Evolutionary conservation across 2,329 filamentous ascomycete species (phyloP).

Genomic region (Venturia nashicola): DNA sequence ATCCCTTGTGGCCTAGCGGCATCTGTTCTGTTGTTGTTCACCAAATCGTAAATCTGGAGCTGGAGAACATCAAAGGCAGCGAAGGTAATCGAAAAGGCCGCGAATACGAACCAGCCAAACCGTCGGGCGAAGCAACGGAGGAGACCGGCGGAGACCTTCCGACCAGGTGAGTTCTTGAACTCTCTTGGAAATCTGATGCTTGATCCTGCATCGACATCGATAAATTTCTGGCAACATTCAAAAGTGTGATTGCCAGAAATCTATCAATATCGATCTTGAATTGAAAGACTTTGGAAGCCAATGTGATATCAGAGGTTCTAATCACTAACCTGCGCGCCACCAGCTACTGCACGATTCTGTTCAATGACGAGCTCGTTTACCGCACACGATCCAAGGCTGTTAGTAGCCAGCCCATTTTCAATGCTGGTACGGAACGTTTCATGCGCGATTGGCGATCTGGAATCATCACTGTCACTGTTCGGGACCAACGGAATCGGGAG

Average conservation of each 20-base stretch:
- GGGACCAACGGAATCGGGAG: conserved; percentile 78
- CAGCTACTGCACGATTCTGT: conserved; percentile 83
- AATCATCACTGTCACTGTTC: conserved; percentile 77
- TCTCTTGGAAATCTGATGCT: conserved; percentile 35
- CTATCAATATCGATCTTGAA: background rate
- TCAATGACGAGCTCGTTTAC: conserved; percentile 78
- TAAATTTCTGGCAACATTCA: background rate
- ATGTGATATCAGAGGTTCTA: background rate
- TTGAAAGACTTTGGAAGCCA: conserved; percentile 22
- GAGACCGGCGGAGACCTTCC: conserved; percentile 71
- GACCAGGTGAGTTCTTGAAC: conserved; percentile 47
- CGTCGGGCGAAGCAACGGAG: conserved; percentile 74
- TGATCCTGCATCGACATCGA: background rate
- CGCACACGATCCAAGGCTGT: conserved; percentile 92
- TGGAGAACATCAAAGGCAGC: conserved; percentile 83
- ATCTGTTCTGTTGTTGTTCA: conserved; percentile 78
- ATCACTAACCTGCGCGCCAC: conserved; percentile 17
- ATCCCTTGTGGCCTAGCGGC: conserved; percentile 92
- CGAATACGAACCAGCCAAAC: conserved; percentile 80
- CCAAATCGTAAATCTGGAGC: conserved; percentile 87
- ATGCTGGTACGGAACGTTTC: conserved; percentile 88
- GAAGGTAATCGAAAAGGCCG: conserved; percentile 67
- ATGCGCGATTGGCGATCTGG: conserved; percentile 84
- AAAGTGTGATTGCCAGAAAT: background rate
- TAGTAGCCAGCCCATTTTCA: conserved; percentile 91